Percentiles rank a stretch among this genome's conserved stretches.
These are phyloP conservation scores for Aspergillus pseudonomiae DNA, from an alignment of 2,329 filamentous ascomycete genomes.

Conservation along the genomic window DNA sequence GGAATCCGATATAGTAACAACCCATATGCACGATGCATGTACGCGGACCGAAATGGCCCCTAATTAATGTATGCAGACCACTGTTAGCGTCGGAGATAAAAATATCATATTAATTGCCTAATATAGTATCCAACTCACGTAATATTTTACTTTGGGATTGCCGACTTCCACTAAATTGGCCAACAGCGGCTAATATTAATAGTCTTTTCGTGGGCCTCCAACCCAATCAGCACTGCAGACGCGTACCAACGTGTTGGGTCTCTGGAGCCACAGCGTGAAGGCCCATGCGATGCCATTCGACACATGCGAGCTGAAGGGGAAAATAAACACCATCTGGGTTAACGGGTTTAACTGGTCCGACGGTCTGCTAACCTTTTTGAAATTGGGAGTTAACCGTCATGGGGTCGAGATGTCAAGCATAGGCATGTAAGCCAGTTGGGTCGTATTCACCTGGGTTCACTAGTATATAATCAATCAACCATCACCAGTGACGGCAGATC, in stretches of 20 bases:
- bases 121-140: conserved; percentile 1
- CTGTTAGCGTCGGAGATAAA: conserved; percentile 1
- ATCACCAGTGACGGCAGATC: not conserved
- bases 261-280: not conserved
- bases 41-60: not conserved
- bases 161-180: not conserved
- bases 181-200: conserved; percentile 12
- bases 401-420: not conserved
- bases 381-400: not conserved
- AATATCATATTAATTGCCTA: conserved; percentile 9
- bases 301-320: not conserved
- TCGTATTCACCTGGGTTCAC: not conserved
- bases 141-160: not conserved
- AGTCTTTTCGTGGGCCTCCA: not conserved
- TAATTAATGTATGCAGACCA: not conserved
- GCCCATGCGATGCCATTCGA: not conserved
- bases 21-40: not conserved
- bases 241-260: conserved; percentile 8
- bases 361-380: not conserved
- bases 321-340: not conserved
- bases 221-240: not conserved
- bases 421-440: not conserved
- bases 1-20: not conserved
- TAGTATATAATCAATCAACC: not conserved
- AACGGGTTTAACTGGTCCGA: not conserved